A percentile compares a stretch with the other conserved stretches of the same genome.
Evolutionary conservation across 768 basidiomycete species (phyloP).

Genomic region (Imleria badia): DNA sequence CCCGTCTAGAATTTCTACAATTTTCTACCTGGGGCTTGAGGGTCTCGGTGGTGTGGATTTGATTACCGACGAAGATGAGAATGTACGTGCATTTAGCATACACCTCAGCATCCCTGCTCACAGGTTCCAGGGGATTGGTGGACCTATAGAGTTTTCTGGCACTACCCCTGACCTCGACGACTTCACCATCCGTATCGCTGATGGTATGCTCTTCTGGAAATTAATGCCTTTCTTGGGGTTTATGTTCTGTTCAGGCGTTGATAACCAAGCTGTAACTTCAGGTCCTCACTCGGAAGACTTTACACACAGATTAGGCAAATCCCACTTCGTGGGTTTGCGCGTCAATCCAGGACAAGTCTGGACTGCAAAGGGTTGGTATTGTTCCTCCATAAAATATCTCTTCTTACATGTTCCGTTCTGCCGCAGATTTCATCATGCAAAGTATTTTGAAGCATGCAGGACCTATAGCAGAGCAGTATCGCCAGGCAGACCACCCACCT

Average conservation of each 20-base stretch:
- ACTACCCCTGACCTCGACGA: constrained; percentile 77
- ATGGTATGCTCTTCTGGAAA: constrained; percentile 47
- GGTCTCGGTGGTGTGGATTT: constrained; percentile 82
- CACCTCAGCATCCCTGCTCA: constrained; percentile 6
- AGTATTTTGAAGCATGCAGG: constrained; percentile 59
- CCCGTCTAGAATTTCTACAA: constrained; percentile 66
- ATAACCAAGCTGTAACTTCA: constrained; percentile 50
- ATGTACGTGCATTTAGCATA: constrained; percentile 47
- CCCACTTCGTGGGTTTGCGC: constrained; percentile 65
- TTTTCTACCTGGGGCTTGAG: constrained; percentile 89
- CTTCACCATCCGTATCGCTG: constrained; percentile 76
- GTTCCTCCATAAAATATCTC: background rate
- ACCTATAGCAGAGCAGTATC: constrained; percentile 53
- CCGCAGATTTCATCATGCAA: constrained; percentile 60
- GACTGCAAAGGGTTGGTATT: constrained; percentile 71
- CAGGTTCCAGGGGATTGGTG: constrained; percentile 64
- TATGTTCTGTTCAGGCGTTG: constrained; percentile 45
- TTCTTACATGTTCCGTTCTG: background rate
- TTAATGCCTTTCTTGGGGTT: background rate
- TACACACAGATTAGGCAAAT: constrained; percentile 61
- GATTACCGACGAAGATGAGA: constrained; percentile 72
- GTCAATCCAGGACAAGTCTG: constrained; percentile 68
- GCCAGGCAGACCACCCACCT: constrained; percentile 47
- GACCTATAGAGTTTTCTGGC: constrained; percentile 68
- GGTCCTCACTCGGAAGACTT: constrained; percentile 64